Conservation (phyloP, 208 protist genomes). For the Strigomonas oncopelti region DNA sequence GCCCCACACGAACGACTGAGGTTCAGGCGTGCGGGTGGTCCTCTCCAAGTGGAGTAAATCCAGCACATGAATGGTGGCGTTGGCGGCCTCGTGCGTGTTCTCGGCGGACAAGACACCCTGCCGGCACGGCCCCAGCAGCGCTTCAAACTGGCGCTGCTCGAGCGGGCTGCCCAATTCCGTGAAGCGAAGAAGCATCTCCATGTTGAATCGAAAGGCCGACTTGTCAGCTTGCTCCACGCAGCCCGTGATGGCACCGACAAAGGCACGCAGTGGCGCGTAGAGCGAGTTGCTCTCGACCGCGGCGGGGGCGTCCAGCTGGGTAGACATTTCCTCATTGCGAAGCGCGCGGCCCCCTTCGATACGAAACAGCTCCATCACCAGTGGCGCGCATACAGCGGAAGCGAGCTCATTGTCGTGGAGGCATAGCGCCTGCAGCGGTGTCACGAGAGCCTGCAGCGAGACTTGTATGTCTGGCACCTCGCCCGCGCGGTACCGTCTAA, state of each 20-base stretch:
- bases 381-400: slow-evolving; percentile 16
- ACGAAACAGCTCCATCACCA: slow-evolving; percentile 11
- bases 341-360: neutral
- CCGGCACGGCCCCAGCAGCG: neutral
- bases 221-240: neutral
- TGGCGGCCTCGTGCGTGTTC: neutral
- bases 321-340: too few species aligned
- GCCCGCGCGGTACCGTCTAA: slow-evolving; percentile 46
- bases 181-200: slow-evolving; percentile 12
- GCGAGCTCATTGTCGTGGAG: slow-evolving; percentile 51
- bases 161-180: neutral
- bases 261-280: neutral
- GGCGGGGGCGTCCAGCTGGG: too few species aligned
- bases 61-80: neutral
- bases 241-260: neutral
- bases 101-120: neutral
- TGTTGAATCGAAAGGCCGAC: neutral
- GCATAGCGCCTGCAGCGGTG: slow-evolving; percentile 75
- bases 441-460: slow-evolving; percentile 59
- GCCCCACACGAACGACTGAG: neutral
- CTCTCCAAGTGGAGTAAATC: neutral
- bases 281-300: neutral
- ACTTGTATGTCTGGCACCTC: slow-evolving; percentile 85
- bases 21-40: neutral
- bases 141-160: neutral